Percentiles rank a stretch among this genome's conserved stretches.
phyloP scores from a whole-genome alignment of 2,329 filamentous ascomycete species.

The Gaeumannomyces sp. region DNA sequence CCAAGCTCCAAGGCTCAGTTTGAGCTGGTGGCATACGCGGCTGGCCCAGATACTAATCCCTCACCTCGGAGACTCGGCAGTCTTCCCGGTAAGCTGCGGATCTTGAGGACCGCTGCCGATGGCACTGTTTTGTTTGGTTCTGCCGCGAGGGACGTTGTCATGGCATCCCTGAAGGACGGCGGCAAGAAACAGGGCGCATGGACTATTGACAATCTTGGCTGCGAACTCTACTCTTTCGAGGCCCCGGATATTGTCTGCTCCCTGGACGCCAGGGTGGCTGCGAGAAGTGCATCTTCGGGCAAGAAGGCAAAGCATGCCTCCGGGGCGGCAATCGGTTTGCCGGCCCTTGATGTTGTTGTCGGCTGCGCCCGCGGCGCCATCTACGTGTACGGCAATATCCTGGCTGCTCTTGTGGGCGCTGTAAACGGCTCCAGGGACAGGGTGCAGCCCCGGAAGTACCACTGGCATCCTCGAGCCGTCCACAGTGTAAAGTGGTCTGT shows the following conservation, averaged over 20 bases:
- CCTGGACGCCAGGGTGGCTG: slow-evolving; percentile 53
- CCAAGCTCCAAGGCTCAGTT: slow-evolving; percentile 27
- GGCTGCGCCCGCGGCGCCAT: slow-evolving; percentile 74
- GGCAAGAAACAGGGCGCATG: slow-evolving; percentile 6
- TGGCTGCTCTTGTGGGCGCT: slow-evolving; percentile 48
- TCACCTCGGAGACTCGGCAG: slow-evolving; percentile 10
- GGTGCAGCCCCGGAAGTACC: slow-evolving; percentile 59
- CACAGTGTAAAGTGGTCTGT: slow-evolving; percentile 83
- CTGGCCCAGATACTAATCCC: slow-evolving; percentile 17
- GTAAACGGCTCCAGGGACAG: slow-evolving; percentile 37
- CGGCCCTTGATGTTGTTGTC: slow-evolving; percentile 64
- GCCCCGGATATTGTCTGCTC: slow-evolving; percentile 59
- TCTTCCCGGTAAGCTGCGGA: slow-evolving; percentile 7
- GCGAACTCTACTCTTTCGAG: slow-evolving; percentile 52
- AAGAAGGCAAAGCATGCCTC: slow-evolving; percentile 23
- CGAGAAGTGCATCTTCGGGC: slow-evolving; percentile 19
- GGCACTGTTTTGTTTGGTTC: slow-evolving; percentile 4
- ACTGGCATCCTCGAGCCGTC: slow-evolving; percentile 87
- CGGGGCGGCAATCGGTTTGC: not conserved
- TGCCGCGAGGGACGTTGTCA: not conserved
- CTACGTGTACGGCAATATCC: slow-evolving; percentile 71
- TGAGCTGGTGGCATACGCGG: slow-evolving; percentile 41
- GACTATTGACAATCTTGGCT: slow-evolving; percentile 2
- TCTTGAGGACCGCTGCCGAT: not conserved
- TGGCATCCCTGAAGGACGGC: not conserved